Evolutionary conservation across 1,284 basidiomycete genomes (phyloP).

Genomic region (Schizophyllum commune): DNA sequence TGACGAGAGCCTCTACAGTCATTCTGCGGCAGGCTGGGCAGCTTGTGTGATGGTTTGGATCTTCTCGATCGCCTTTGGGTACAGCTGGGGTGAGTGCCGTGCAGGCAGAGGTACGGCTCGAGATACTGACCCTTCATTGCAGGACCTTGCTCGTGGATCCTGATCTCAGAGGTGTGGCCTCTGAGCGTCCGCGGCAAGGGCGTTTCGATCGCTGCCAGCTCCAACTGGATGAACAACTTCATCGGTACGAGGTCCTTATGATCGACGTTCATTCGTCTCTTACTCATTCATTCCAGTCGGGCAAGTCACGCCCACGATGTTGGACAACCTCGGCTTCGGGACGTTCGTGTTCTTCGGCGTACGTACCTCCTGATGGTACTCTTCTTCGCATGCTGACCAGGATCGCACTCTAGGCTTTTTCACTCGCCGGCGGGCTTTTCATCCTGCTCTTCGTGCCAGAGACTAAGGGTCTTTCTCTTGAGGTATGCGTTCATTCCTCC

Average conservation of each 20-base stretch:
- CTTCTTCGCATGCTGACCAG: not conserved
- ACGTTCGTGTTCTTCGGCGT: constrained; percentile 69
- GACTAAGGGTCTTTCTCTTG: constrained; percentile 58
- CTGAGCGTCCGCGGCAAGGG: constrained; percentile 54
- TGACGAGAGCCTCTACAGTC: constrained; percentile 15
- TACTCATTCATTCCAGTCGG: constrained; percentile 21
- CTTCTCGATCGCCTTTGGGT: constrained; percentile 63
- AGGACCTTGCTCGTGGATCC: constrained; percentile 59
- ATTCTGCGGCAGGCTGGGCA: constrained; percentile 51
- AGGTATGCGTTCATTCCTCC: constrained; percentile 51
- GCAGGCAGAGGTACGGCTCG: not conserved
- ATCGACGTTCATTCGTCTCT: not conserved
- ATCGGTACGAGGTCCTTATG: constrained; percentile 32
- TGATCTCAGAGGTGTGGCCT: constrained; percentile 43
- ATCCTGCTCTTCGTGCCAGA: constrained; percentile 59
- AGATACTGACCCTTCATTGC: constrained; percentile 1
- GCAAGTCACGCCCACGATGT: constrained; percentile 55
- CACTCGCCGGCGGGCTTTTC: constrained; percentile 56
- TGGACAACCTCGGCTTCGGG: constrained; percentile 47
- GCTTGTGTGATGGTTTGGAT: constrained; percentile 62
- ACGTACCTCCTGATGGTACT: constrained; percentile 14
- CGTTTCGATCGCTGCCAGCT: constrained; percentile 52
- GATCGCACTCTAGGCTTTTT: constrained; percentile 38
- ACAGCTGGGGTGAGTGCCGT: constrained; percentile 46
- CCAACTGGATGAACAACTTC: constrained; percentile 77